phyloP scores from a whole-genome alignment of 768 basidiomycete species.

The Cystobasidium onofrii region DNA sequence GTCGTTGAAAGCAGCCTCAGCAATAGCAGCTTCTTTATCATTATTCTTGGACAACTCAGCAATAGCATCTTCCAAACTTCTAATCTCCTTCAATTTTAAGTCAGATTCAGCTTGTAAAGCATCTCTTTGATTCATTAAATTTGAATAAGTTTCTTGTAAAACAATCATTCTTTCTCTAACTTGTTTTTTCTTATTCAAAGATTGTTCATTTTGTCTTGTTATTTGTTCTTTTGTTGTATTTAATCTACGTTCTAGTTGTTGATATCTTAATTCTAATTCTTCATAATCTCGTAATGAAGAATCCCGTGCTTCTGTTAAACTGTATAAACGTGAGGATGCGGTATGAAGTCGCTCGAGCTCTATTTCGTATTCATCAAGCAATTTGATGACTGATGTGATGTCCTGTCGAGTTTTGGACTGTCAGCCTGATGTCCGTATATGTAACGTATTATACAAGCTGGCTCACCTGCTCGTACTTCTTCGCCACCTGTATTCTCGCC shows the following conservation, averaged over 20 bases:
- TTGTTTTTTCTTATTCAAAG: conserved; percentile 24
- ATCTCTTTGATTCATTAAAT: conserved; percentile 25
- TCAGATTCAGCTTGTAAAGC: conserved; percentile 25
- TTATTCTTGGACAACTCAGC: conserved; percentile 17
- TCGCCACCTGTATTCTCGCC: conserved; percentile 22
- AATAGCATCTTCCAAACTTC: conserved; percentile 19
- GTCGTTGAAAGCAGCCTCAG: conserved; percentile 28
- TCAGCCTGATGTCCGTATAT: not conserved
- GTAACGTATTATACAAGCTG: not conserved
- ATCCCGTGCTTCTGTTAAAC: conserved; percentile 30
- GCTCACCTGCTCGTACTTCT: conserved; percentile 32
- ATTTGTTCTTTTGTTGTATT: conserved; percentile 22
- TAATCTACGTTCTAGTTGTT: conserved; percentile 21
- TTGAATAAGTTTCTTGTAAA: conserved; percentile 30
- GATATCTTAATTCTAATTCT: conserved; percentile 28
- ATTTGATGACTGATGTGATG: conserved; percentile 27
- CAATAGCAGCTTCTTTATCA: conserved; percentile 11
- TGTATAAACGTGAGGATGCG: not conserved
- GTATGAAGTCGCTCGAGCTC: conserved; percentile 9
- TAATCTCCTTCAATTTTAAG: conserved; percentile 26
- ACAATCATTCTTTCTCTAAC: conserved; percentile 15
- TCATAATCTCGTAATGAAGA: not conserved
- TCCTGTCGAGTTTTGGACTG: conserved; percentile 6
- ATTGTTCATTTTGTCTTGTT: conserved; percentile 6
- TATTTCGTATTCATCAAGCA: conserved; percentile 30